phyloP scores from a whole-genome alignment of 2,329 filamentous ascomycete genomes.

The Exserohilum turcica region DNA sequence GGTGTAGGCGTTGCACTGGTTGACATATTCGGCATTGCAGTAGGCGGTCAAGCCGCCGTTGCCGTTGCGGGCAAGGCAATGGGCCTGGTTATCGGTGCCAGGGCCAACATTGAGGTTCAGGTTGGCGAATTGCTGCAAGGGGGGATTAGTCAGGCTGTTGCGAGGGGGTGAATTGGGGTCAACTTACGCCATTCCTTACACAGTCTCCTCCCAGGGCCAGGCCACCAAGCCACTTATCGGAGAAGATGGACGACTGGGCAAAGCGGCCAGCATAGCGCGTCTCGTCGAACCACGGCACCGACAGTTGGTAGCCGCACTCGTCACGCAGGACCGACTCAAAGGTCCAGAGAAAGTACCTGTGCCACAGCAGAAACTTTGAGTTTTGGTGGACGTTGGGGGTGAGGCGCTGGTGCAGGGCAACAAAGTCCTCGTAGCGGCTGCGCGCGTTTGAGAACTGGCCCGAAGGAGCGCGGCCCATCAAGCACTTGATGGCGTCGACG shows the following conservation, averaged over 20 bases:
- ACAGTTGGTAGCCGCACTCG: slow-evolving; percentile 51
- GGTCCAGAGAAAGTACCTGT: slow-evolving; percentile 50
- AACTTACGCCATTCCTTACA: slow-evolving; percentile 42
- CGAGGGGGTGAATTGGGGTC: background rate
- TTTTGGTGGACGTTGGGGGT: slow-evolving; percentile 43
- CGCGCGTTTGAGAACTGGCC: slow-evolving; percentile 32
- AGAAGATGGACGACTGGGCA: slow-evolving; percentile 39
- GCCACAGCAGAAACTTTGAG: slow-evolving; percentile 51
- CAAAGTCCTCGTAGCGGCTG: slow-evolving; percentile 44
- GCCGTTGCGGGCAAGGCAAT: slow-evolving; percentile 42
- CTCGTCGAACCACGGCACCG: slow-evolving; percentile 49
- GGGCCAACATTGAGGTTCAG: slow-evolving; percentile 41
- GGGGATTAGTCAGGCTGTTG: too few relatives aligned
- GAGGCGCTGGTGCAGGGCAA: slow-evolving; percentile 41
- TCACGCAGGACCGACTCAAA: slow-evolving; percentile 51
- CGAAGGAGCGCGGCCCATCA: slow-evolving; percentile 29
- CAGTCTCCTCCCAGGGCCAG: slow-evolving; percentile 34
- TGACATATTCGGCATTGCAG: slow-evolving; percentile 34
- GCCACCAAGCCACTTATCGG: slow-evolving; percentile 32
- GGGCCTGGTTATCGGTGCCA: slow-evolving; percentile 29
- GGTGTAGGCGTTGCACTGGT: slow-evolving; percentile 32
- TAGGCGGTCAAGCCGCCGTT: slow-evolving; percentile 34
- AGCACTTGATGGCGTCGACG: slow-evolving; percentile 37
- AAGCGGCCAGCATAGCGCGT: slow-evolving; percentile 40
- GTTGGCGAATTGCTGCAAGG: slow-evolving; percentile 38